Base-by-base conservation (phyloP, 768 basidiomycete genomes). In the Russula foetens region DNA sequence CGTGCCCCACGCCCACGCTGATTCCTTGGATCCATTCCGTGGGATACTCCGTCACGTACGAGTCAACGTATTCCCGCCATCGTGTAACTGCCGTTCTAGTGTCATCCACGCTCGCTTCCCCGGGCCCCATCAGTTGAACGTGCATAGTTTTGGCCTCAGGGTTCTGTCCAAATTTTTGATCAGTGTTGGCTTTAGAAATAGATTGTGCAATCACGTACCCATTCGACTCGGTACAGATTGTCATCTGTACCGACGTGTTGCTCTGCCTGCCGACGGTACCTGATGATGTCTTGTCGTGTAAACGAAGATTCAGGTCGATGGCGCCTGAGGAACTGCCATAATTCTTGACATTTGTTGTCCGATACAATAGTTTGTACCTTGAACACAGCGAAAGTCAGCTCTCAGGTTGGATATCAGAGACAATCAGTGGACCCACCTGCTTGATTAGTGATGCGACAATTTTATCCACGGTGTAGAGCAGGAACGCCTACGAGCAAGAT, bases 391-490 rank as follows among this genome's bases (percentile, higher is more conserved):
- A 31, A 56, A 11, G 21, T 15, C 49, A 11, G 23, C 47, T 63
- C 58, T 47, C 47, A 28, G 38, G 28, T 56, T 38, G 21, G 41
- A 51, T 28, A 15, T 24, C 31, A 31, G 17, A n/a, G 19, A 31
- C n/a, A 17, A 51, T n/a, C 8, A 3, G 24, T 28, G 24, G 8
- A 21, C 49, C 21, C 61, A 92, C 93, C 80, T 97, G 93, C 76
- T 98, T 98, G 71, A 98, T 82, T 53, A 98, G 81, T 23, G 86
- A 86, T 14, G 83, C 85, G 58, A 98, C 85, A 48, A 97, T 75
- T 73, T 95, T 93, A 78, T 99, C 97, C 68, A 99, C 71, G 1
- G 97, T 98, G 73, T 96, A 98, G 65, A 96, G 74, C 56, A 86
- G 81, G 75, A 92, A 98, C 4, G 92, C 94, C 85, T 95, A 76